Base-by-base conservation (phyloP, 257 asterid genomes). In the Jacaranda copaia region DNA sequence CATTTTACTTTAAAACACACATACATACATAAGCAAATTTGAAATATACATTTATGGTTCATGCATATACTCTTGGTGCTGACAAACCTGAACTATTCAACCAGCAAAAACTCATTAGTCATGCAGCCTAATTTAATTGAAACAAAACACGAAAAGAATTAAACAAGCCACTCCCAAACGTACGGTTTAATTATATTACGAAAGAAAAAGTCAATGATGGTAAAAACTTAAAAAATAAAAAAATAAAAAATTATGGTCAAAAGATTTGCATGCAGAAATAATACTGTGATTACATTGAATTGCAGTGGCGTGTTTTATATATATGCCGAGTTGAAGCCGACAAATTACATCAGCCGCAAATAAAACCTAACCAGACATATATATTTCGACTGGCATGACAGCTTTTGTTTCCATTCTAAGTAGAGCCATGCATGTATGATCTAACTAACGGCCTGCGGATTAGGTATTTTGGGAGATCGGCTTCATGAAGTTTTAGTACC, bases 1-100 rank as follows among this genome's bases (percentile, higher is more conserved):
- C 32, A 25, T 25, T 25, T 25, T 25, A 0, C 32, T 25, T 25
- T 25, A 25, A 25, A 25, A 25, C 32, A 25, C 32, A 25, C 32
- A 25, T 25, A 25, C 32, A 25, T 0, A 53, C 3, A 53, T 2
- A 2, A 4, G 6, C 12, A 6, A 25, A 7, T 2, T 3, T 25
- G 61, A 19, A 19, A 15, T 9, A 61, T 36, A 46, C 46, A 61
- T 61, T 46, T 5, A 38, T 36, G 20, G 13, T 61, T 61, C 68
- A 67, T 67, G 73, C 67, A 71, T 25, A 25, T 25, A 71, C 40
- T 49, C 68, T 74, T 79, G 83, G 60, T 51, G 62, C 53, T 25
- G 36, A 79, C 71, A 59, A 43, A 73, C 58, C 67, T 14, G 11
- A 79, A 58, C 42, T 66, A 58, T 73, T 72, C 79, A 64, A 79